Evolutionary conservation across 2,329 filamentous ascomycete genomes (phyloP).

Genomic region (Trichothecium sympodiale): DNA sequence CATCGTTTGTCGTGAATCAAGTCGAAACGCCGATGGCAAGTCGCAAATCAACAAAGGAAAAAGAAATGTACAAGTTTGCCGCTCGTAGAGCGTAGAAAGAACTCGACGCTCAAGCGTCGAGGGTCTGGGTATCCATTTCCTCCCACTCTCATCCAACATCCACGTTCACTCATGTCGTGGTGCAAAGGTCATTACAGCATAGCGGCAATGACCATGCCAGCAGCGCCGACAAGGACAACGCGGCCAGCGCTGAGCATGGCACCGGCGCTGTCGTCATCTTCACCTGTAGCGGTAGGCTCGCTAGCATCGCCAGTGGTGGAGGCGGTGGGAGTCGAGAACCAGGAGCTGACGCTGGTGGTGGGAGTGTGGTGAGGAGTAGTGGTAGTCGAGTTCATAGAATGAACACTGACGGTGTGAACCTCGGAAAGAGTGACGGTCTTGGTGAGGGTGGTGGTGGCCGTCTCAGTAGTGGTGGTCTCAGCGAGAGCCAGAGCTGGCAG

Average conservation of each 20-base stretch:
- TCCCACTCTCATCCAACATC: not conserved
- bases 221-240: slow-evolving; percentile 31
- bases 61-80: not conserved
- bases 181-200: slow-evolving; percentile 3
- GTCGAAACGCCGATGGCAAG: not conserved
- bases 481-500: slow-evolving; percentile 45
- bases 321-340: slow-evolving; percentile 11
- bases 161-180: not conserved
- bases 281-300: slow-evolving; percentile 7
- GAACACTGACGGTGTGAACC: slow-evolving; percentile 28
- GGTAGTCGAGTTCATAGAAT: slow-evolving; percentile 20
- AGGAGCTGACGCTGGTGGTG: slow-evolving; percentile 12
- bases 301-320: slow-evolving; percentile 12
- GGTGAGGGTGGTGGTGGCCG: slow-evolving; percentile 38
- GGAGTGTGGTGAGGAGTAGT: slow-evolving; percentile 10
- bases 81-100: not conserved
- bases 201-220: not conserved
- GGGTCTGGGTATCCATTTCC: not conserved
- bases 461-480: slow-evolving; percentile 32
- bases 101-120: not conserved
- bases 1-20: not conserved
- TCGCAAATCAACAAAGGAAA: not conserved
- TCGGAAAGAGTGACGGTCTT: slow-evolving; percentile 40
- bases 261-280: slow-evolving; percentile 11
- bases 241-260: slow-evolving; percentile 30